Conservation (phyloP, 192 early-diverging fungal genomes). For the Podila epigama region DNA sequence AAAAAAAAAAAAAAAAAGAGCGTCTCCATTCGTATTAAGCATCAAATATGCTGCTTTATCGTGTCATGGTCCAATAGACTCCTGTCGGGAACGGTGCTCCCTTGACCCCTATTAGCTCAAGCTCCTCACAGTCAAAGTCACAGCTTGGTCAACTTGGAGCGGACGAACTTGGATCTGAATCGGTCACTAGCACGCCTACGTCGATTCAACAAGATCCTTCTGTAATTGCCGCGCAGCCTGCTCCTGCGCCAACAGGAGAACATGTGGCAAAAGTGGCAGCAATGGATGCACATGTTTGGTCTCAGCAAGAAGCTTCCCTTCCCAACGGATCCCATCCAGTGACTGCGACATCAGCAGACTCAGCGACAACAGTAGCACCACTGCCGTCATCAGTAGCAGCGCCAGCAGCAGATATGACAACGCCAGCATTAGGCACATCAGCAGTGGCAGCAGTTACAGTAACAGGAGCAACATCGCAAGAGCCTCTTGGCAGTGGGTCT, state of each 20-base stretch:
- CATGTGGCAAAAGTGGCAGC: slow-evolving; percentile 4
- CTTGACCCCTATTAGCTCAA: neutral
- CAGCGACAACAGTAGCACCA: too few species aligned
- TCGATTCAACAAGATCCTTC: slow-evolving; percentile 24
- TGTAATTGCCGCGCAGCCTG: slow-evolving; percentile 24
- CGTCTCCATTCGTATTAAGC: too few species aligned
- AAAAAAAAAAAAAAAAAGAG: too few species aligned
- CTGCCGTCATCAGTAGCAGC: too few species aligned
- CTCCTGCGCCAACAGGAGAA: slow-evolving; percentile 1
- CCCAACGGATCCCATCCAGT: neutral
- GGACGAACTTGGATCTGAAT: neutral
- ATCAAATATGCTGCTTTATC: too few species aligned
- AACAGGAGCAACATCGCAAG: neutral
- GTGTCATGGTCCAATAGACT: slow-evolving; percentile 17
- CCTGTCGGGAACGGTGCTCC: slow-evolving; percentile 13
- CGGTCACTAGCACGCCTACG: neutral
- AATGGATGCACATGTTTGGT: neutral
- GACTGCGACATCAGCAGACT: too few species aligned
- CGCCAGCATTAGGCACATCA: too few species aligned
- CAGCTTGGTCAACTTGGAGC: neutral
- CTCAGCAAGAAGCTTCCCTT: slow-evolving; percentile 1
- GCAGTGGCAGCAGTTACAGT: too few species aligned
- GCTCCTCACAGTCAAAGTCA: neutral
- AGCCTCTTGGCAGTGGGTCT: too few species aligned
- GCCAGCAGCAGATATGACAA: too few species aligned